Evolutionary conservation across 1,284 basidiomycete genomes (phyloP).

Genomic region (Xerocomus minutiporus): DNA sequence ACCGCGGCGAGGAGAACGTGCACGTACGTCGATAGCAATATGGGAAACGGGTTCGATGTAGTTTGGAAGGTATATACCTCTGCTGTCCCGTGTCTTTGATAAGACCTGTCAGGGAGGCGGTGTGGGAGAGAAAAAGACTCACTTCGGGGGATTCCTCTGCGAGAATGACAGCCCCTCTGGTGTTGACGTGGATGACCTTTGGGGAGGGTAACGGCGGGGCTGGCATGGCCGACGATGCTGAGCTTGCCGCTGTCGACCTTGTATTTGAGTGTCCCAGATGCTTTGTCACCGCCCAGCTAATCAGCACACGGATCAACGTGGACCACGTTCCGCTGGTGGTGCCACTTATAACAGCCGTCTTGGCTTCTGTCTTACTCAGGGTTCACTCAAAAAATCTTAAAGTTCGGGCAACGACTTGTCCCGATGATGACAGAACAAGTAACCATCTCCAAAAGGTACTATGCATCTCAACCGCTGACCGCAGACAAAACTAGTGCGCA

Average conservation of each 20-base stretch:
- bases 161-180: conserved; percentile 83
- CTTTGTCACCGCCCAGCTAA: not conserved
- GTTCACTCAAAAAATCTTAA: not conserved
- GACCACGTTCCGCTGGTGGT: not conserved
- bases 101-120: conserved; percentile 9
- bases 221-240: conserved; percentile 29
- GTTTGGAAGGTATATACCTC: conserved; percentile 93
- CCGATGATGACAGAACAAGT: not conserved
- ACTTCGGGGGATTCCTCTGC: conserved; percentile 92
- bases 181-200: conserved; percentile 80
- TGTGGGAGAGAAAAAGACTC: conserved; percentile 26
- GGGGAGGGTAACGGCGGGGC: conserved; percentile 55
- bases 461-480: conserved; percentile 61
- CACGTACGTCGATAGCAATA: conserved; percentile 89
- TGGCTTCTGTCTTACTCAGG: conserved; percentile 6
- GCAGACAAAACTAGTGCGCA: conserved; percentile 87
- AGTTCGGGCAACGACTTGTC: not conserved
- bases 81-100: conserved; percentile 79
- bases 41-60: conserved; percentile 96
- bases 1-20: conserved; percentile 1
- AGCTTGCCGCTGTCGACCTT: conserved; percentile 7
- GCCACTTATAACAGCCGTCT: too few species aligned
- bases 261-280: conserved; percentile 16
- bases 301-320: too few species aligned
- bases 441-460: not conserved